Base-by-base conservation (phyloP, 2,329 filamentous ascomycete species). In the Huntiella moniliformis region DNA sequence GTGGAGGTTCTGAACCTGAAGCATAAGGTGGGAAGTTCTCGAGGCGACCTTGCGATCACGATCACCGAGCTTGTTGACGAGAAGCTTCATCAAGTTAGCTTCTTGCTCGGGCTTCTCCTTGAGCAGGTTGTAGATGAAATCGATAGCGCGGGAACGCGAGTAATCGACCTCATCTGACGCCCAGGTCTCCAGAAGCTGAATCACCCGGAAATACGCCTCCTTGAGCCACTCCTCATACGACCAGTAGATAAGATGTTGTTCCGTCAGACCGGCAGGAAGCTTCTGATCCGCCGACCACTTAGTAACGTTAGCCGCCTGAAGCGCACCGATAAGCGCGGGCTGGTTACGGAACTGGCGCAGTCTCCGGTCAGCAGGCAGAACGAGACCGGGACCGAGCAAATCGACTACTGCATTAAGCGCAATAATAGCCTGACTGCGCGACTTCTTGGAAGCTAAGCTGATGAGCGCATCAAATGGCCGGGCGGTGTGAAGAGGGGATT, bases 51-150 rank as follows among this genome's bases (percentile, higher is more conserved):
- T 98, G 59, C 86, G 86, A 53, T 93, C 85, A 38, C 82, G 83
- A 58, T 98, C 91, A 55, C 92, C 88, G 18, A 98, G 74, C 62
- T 98, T 98, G 67, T 96, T 96, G 54, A 98, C 85, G 48, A 98
- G 65, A 47, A 98, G 67, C 45, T 88, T 78, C 50, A 98, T 67
- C 51, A 98, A 66, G 59, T 98, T 98, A 46, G 88, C 81, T 61
- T 98, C 91, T 58, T 98, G 91, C 61, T 98, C 91, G 0, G 91
- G 88, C 63, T 94, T 98, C 60, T 94, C 87, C 60, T 85, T 91
- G 51, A 98, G 66, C 35, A 98, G 67, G 52, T 88, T 86, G 58
- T 79, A 96, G 34, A 96, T 80, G 55, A 94, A 93, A 53, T 86
- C 91, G 38, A 98, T 71, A 3, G 88, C 82, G 53, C 84, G 78